Base-by-base conservation (phyloP, 352 stramenopile genomes). In the Phytophthora sansomeana region DNA sequence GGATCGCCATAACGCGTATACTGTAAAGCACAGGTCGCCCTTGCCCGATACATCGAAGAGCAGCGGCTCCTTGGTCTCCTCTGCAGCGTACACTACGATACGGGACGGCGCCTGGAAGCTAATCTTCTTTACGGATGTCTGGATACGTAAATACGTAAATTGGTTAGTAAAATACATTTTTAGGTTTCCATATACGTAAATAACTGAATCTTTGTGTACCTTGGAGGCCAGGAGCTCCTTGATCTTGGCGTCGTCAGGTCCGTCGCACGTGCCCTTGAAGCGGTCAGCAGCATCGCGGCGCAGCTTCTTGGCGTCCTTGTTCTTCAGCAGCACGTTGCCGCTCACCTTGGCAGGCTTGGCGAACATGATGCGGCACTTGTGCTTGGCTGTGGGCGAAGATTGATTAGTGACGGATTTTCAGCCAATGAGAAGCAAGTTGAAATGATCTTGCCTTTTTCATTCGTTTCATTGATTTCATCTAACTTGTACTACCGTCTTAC, bases 291-390 rank as follows among this genome's bases (percentile, higher is more conserved):
- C 67, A 43, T 93, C 83, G 39, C 82, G 80, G 41, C 85, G 85
- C 35, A 96, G 74, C 72, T 94, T 96, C 79, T 94, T 96, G 63
- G 78, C 78, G 63, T 96, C 87, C 67, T 96, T 96, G 62, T 83
- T 83, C 75, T 91, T 92, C 39, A 96, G 78, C 73, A 93, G 72
- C 54, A 78, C 85, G 59, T 84, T 96, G 61, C 85, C 85, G 57
- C 83, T 93, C 54, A 78, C 71, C 77, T 93, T 93, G 35, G 78
- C 71, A 51, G 84, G 57, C 72, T 96, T 96, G 52, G 77, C 77
- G 62, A 96, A 96, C 87, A 96, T 96, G 32, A 14, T 70, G 11
- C 11, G 14, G 16, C 1, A 19, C 16, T 43, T 43, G n/a, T 43
- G 36, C 39, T 29, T 47, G 41, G 41, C 17, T 47, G 38, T 24